A percentile compares a stretch with the other conserved stretches of the same genome.
phyloP scores from a whole-genome alignment of 306 rosid species.

The Chamaecrista fasciculata region DNA sequence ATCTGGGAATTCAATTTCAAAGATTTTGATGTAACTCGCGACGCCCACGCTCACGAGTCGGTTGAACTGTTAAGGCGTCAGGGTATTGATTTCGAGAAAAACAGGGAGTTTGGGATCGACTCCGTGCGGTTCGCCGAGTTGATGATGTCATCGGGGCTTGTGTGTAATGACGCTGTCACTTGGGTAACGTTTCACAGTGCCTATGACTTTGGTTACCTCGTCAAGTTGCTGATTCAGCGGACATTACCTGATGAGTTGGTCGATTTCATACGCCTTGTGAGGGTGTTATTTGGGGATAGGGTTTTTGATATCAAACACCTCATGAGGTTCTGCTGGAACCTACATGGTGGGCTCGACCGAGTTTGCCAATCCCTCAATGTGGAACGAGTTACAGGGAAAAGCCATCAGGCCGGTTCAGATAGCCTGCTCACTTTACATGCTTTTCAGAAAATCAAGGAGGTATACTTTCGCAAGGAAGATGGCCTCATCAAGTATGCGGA shows the following conservation, averaged over 20 bases:
- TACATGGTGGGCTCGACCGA: constrained; percentile 52
- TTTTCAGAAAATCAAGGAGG: constrained; percentile 40
- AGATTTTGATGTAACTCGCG: constrained; percentile 54
- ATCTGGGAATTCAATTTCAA: constrained; percentile 57
- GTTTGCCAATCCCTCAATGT: constrained; percentile 40
- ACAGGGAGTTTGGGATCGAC: constrained; percentile 38
- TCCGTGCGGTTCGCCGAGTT: constrained; percentile 42
- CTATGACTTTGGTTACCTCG: constrained; percentile 58
- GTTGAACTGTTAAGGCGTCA: constrained; percentile 46
- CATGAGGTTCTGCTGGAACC: constrained; percentile 38
- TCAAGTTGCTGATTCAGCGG: constrained; percentile 46
- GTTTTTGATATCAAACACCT: constrained; percentile 55
- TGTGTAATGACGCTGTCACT: constrained; percentile 39
- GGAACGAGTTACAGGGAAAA: constrained; percentile 39
- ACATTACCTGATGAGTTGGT: constrained; percentile 41
- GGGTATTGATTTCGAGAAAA: constrained; percentile 53
- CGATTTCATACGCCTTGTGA: constrained; percentile 33
- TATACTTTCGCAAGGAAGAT: constrained; percentile 27
- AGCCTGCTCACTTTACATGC: constrained; percentile 53
- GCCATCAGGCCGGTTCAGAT: constrained; percentile 66
- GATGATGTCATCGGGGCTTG: constrained; percentile 60
- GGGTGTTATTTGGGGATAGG: constrained; percentile 40
- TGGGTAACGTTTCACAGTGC: constrained; percentile 62
- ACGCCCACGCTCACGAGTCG: constrained; percentile 46
- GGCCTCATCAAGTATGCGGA: constrained; percentile 42